Evolutionary conservation across 768 basidiomycete species (phyloP), one percentile per base, ranked within the genome.

Genomic region (Mycena alexandri): DNA sequence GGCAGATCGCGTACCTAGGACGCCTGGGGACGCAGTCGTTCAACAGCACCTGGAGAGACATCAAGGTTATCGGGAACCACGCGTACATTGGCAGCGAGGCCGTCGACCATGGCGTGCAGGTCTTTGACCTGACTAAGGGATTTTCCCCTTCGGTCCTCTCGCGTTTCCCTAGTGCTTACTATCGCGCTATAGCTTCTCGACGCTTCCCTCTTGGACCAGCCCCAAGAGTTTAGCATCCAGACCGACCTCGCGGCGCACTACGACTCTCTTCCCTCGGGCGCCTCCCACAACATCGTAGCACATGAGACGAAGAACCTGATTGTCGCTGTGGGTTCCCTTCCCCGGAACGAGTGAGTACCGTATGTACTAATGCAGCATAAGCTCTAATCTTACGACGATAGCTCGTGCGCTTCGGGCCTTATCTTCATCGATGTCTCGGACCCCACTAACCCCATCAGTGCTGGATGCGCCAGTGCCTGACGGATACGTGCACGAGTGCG

Each of bases 221-320:
- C 76, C 22, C 75, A 73, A 61, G 54, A 34, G 2, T 69, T 69
- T 63, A 73, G 72, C 44, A 75, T 75, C 53, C 13, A 72, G 43
- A 71, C 68, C 2, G 72, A 68, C 33, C 48, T 72, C 17, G 72
- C 73, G 36, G 67, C 57, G n/a, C 63, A 51, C 43, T 69, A 65
- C 54, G 60, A 65, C 58, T 69, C 69, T 14, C 72, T 78, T 21
- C 77, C 77, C 14, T 55, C 73, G 44, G 77, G 77, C 29, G 69
- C 76, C 22, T 73, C 75, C 14, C 77, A 78, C 66, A 78, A 78
- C 60, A 71, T 78, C 53, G 77, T 78, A 33, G 65, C 74, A n/a
- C 73, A 75, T 61, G 67, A 54, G 42, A 65, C 63, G 50, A 67
- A 67, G 24, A 69, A 74, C 19, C 70, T 74, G 43, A 71, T 73